Conservation (phyloP, 2,329 filamentous ascomycete species). For the Ophiostoma ips region DNA sequence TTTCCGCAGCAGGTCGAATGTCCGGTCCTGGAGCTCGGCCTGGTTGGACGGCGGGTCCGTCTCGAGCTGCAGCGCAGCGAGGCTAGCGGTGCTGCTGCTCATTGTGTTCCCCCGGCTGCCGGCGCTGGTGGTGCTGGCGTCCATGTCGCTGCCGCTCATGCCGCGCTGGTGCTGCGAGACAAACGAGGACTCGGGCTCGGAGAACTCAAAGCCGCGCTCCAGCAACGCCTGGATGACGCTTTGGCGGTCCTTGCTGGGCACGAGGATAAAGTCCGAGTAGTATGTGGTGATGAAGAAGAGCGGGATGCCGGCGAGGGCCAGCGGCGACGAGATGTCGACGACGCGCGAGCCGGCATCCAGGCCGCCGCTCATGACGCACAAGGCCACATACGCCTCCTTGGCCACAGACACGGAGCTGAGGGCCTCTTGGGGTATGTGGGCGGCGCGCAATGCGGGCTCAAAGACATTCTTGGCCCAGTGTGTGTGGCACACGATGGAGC, state of each 20-base stretch:
- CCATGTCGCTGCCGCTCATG: slow-evolving; percentile 7
- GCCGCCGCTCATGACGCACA: slow-evolving; percentile 80
- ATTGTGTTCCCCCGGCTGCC: slow-evolving; percentile 24
- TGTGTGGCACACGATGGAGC: slow-evolving; percentile 77
- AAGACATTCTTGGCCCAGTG: slow-evolving; percentile 64
- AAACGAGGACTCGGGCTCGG: slow-evolving; percentile 53
- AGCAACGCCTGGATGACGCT: slow-evolving; percentile 67
- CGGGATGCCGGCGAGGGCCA: slow-evolving; percentile 82
- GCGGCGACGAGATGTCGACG: slow-evolving; percentile 76
- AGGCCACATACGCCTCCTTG: slow-evolving; percentile 69
- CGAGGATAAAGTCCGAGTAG: slow-evolving; percentile 92
- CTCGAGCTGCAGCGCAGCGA: slow-evolving; percentile 20
- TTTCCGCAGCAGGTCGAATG: slow-evolving; percentile 70
- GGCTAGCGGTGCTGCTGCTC: slow-evolving; percentile 6
- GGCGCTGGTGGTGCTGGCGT: slow-evolving; percentile 36
- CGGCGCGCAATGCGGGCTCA: slow-evolving; percentile 47
- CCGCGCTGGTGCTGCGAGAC: slow-evolving; percentile 31
- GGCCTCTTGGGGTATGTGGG: slow-evolving; percentile 37
- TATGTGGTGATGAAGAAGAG: slow-evolving; percentile 99
- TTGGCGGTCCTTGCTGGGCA: slow-evolving; percentile 59
- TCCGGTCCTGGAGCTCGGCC: slow-evolving; percentile 66
- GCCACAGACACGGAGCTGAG: slow-evolving; percentile 55
- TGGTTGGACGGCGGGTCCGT: slow-evolving; percentile 61
- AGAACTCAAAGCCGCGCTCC: slow-evolving; percentile 70
- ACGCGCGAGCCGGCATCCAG: slow-evolving; percentile 86